A percentile compares a stretch with the other conserved stretches of the same genome.
These are phyloP conservation scores for Chaetomium strumarium DNA, from an alignment of 2,329 filamentous ascomycete genomes.

Conservation along the genomic window DNA sequence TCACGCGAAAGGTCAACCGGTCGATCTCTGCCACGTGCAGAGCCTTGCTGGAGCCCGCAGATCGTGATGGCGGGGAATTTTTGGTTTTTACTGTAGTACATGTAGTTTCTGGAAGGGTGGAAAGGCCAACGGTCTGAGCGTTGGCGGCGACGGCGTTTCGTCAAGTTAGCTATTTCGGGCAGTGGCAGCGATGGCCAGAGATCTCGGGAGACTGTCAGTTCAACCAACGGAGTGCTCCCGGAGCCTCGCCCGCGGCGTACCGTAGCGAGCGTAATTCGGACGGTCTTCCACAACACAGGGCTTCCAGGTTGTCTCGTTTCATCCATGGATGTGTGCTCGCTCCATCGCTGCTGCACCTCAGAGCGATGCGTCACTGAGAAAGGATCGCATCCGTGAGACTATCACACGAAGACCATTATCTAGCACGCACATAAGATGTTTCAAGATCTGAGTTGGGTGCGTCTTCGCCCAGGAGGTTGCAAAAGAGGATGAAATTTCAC, in stretches of 20 bases:
- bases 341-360: background rate
- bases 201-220: background rate
- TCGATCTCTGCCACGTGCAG: slow-evolving; percentile 6
- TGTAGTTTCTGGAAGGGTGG: slow-evolving; percentile 2
- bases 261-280: too few species aligned
- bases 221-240: too few species aligned
- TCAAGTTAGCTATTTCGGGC: background rate
- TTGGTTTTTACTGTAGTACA: too few species aligned
- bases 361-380: background rate
- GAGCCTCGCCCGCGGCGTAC: too few species aligned
- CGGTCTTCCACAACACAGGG: too few species aligned
- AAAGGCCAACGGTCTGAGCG: background rate
- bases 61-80: background rate
- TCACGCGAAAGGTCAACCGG: background rate
- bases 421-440: slow-evolving; percentile 8
- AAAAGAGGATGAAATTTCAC: background rate
- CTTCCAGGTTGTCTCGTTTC: slow-evolving; percentile 3
- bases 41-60: background rate
- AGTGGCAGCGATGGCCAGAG: background rate
- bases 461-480: background rate
- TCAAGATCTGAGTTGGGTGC: slow-evolving; percentile 3
- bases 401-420: slow-evolving; percentile 5
- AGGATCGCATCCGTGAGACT: slow-evolving; percentile 17
- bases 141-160: background rate
- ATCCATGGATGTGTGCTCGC: background rate